Conservation (phyloP, 148 eudicot species). For the Arbutus unedo region DNA sequence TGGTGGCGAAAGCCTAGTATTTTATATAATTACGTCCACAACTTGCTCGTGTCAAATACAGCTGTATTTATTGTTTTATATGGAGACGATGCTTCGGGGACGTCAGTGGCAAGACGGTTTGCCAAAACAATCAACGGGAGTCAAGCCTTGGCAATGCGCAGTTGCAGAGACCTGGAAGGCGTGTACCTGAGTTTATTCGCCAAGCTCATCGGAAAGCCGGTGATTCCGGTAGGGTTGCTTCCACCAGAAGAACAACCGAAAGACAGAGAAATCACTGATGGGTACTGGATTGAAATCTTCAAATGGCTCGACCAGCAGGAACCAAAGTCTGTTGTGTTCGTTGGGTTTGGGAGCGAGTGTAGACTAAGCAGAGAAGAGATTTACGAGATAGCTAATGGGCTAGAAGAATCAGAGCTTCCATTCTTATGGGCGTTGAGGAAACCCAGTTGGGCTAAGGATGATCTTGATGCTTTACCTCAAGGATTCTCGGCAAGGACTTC, state of each 20-base stretch:
- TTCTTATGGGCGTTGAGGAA: constrained; percentile 20
- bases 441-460: constrained; percentile 17
- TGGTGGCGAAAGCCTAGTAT: too few relatives aligned
- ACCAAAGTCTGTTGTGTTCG: constrained; percentile 19
- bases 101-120: not conserved
- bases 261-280: not conserved
- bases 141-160: constrained; percentile 10
- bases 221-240: constrained; percentile 22
- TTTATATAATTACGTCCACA: too few relatives aligned
- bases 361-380: constrained; percentile 16
- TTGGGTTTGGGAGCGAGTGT: constrained; percentile 29
- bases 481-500: constrained; percentile 11
- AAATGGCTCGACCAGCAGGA: constrained; percentile 25
- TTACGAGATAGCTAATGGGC: constrained; percentile 20
- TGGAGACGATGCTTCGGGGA: constrained; percentile 4
- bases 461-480: constrained; percentile 14
- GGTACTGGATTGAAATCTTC: constrained; percentile 15
- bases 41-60: not conserved
- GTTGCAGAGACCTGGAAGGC: constrained; percentile 21
- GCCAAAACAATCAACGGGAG: constrained; percentile 6
- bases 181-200: constrained; percentile 11
- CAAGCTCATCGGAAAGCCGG: not conserved
- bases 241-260: constrained; percentile 11
- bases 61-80: not conserved
- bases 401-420: constrained; percentile 18